A percentile compares a stretch with the other conserved stretches of the same genome.
phyloP scores from a whole-genome alignment of 345 rosid species.

The Capsella bursapastoris region DNA sequence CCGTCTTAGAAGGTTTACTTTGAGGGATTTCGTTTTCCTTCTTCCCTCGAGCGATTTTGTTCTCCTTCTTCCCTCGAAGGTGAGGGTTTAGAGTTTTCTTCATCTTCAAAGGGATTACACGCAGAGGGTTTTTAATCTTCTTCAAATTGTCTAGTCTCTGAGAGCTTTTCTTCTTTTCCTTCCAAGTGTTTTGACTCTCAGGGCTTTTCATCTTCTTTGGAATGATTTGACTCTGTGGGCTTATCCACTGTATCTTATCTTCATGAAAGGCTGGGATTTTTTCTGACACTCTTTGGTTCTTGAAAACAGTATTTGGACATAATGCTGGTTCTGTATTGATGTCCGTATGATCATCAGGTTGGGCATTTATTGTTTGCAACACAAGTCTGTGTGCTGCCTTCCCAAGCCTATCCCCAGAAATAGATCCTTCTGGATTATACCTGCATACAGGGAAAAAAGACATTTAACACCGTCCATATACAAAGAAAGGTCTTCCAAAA shows the following conservation, averaged over 20 bases:
- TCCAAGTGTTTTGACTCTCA: background rate
- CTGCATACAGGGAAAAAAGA: constrained; percentile 50
- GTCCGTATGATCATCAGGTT: constrained; percentile 36
- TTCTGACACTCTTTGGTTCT: constrained; percentile 2
- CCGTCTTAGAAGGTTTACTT: background rate
- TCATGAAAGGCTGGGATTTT: constrained; percentile 1
- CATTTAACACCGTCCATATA: background rate
- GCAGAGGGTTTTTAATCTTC: background rate
- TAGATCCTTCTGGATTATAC: constrained; percentile 61
- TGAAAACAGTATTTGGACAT: constrained; percentile 34
- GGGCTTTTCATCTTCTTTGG: background rate
- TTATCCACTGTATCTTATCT: background rate
- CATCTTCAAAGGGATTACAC: background rate
- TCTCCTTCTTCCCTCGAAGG: background rate
- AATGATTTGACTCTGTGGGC: background rate
- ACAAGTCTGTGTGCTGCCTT: constrained; percentile 76
- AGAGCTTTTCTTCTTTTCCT: background rate
- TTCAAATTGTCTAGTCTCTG: background rate
- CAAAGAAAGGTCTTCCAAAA: constrained; percentile 2
- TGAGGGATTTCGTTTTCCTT: background rate
- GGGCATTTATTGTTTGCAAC: constrained; percentile 61
- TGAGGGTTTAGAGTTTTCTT: background rate
- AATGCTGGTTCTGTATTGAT: constrained; percentile 19
- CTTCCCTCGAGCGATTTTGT: background rate
- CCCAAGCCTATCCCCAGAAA: constrained; percentile 70